phyloP scores from a whole-genome alignment of 805 yeast species.

The Candida sphagnicola region DNA sequence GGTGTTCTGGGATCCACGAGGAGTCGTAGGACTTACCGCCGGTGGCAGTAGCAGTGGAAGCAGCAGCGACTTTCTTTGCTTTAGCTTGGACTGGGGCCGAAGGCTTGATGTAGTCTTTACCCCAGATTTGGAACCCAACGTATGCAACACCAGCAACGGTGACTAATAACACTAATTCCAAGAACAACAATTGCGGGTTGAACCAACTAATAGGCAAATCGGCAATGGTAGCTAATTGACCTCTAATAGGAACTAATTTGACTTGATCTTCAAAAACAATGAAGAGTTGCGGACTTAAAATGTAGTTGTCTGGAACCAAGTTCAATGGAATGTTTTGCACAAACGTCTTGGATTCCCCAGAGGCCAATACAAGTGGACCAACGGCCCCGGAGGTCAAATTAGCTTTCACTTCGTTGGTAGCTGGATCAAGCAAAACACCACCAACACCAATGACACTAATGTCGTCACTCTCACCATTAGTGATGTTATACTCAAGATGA shows the following conservation, averaged over 20 bases:
- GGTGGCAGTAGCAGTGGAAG: conserved; percentile 16
- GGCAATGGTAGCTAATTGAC: conserved; percentile 52
- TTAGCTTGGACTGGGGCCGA: conserved; percentile 28
- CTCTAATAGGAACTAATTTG: conserved; percentile 53
- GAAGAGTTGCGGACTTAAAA: conserved; percentile 57
- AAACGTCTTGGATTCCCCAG: conserved; percentile 48
- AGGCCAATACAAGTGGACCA: conserved; percentile 53
- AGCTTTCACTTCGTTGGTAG: conserved; percentile 46
- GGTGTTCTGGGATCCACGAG: conserved; percentile 58
- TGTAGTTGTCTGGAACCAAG: conserved; percentile 53
- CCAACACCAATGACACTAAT: conserved; percentile 61
- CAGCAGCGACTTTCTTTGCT: conserved; percentile 15
- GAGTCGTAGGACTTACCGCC: conserved; percentile 37
- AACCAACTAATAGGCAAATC: conserved; percentile 68
- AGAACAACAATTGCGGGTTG: conserved; percentile 67
- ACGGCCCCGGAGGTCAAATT: conserved; percentile 63
- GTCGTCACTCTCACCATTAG: conserved; percentile 56
- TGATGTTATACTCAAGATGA: conserved; percentile 47
- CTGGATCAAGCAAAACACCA: conserved; percentile 58
- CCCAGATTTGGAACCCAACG: conserved; percentile 40
- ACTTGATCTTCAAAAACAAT: conserved; percentile 47
- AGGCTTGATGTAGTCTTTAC: conserved; percentile 41
- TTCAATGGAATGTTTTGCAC: conserved; percentile 58
- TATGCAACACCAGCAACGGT: conserved; percentile 50
- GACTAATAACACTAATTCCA: conserved; percentile 51